These are phyloP conservation scores for Fusarium nisikadoi DNA, from an alignment of 2,329 filamentous ascomycete species.

Conservation along the genomic window DNA sequence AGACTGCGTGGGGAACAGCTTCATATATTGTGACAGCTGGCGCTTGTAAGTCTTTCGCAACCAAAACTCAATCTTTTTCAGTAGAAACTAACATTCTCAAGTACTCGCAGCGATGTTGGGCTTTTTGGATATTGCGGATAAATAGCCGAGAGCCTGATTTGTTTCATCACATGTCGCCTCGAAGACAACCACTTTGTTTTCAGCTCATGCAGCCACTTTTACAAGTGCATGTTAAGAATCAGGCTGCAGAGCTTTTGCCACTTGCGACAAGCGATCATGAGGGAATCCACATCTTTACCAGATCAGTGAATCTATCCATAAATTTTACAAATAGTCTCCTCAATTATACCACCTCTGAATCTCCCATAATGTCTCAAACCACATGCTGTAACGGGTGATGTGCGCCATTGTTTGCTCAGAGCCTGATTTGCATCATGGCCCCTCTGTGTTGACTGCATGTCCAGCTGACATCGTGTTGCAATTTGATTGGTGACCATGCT, in stretches of 20 bases:
- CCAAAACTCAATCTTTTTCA: no score
- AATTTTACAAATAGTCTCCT: no score
- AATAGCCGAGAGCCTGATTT: not conserved
- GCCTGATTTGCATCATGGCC: not conserved
- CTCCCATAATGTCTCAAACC: no score
- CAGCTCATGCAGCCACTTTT: not conserved
- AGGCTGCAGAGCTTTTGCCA: rapidly evolving
- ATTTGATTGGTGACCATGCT: not conserved
- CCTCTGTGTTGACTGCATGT: no score
- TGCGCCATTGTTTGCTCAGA: no score
- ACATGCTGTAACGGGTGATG: no score
- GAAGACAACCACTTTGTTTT: not conserved
- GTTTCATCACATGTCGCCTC: not conserved
- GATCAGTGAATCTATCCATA: no score
- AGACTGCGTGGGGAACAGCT: not conserved
- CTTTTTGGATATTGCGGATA: not conserved
- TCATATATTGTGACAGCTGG: not conserved
- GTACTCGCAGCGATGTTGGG: not conserved
- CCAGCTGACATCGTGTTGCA: not conserved
- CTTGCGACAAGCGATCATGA: rapidly evolving
- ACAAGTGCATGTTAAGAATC: rapidly evolving
- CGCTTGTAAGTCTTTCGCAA: not conserved
- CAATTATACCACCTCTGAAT: no score
- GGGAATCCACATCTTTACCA: rapidly evolving
- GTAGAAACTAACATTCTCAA: not conserved